These are phyloP conservation scores for Zanthoxylum bungeanum DNA, from an alignment of 345 rosid genomes.

Conservation along the genomic window DNA sequence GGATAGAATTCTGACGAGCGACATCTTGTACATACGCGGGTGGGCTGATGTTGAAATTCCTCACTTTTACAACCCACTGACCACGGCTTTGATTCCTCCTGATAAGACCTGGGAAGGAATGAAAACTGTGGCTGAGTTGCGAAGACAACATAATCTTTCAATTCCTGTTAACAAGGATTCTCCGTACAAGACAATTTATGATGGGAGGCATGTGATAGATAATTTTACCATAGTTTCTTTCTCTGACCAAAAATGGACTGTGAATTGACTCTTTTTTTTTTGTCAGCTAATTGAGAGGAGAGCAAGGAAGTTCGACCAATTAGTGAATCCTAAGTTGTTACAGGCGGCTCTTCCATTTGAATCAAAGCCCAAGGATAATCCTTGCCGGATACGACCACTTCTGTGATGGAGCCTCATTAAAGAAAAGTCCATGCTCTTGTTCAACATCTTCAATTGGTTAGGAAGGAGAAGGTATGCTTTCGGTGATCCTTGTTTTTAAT, in stretches of 20 bases:
- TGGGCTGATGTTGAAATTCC: conserved; percentile 85
- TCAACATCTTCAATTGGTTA: no score
- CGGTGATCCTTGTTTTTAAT: background rate
- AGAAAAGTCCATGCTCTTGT: conserved; percentile 46
- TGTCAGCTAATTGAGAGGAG: conserved; percentile 74
- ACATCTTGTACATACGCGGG: conserved; percentile 78
- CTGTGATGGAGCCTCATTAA: conserved; percentile 72
- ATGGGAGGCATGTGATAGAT: background rate
- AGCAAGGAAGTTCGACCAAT: conserved; percentile 62
- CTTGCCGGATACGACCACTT: conserved; percentile 41
- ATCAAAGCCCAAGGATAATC: conserved; percentile 74
- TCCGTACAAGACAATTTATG: no score
- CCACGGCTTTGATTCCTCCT: conserved; percentile 87
- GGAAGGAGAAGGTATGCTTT: conserved; percentile 53
- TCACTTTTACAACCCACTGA: conserved; percentile 68
- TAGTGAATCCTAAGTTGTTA: no score
- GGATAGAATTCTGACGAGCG: conserved; percentile 91
- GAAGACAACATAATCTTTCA: no score
- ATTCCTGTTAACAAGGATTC: no score
- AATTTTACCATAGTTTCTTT: background rate
- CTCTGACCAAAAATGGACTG: background rate
- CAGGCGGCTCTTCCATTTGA: conserved; percentile 68
- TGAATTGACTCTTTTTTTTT: conserved; percentile 1
- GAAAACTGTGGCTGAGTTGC: no score
- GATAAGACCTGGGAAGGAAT: no score